These are phyloP conservation scores for Saccharomycopsis babjevae DNA, from an alignment of 805 yeast genomes.

Conservation along the genomic window DNA sequence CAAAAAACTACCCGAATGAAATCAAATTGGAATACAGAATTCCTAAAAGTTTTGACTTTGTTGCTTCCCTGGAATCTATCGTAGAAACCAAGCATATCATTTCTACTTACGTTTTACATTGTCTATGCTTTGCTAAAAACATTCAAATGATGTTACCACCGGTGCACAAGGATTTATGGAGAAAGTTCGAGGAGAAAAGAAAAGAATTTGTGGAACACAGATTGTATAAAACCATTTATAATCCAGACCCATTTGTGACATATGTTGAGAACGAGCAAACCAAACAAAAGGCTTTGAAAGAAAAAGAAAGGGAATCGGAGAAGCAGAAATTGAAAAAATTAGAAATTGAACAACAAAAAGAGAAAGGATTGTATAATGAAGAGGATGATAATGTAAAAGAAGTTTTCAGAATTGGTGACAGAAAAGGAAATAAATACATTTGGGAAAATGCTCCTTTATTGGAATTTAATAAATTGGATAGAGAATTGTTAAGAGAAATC, in stretches of 20 bases:
- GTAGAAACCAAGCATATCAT: slow-evolving; percentile 84
- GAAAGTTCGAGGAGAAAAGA: slow-evolving; percentile 53
- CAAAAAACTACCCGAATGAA: slow-evolving; percentile 34
- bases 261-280: slow-evolving; percentile 42
- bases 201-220: slow-evolving; percentile 35
- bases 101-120: slow-evolving; percentile 78
- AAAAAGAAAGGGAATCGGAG: slow-evolving; percentile 38
- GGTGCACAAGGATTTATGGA: slow-evolving; percentile 73
- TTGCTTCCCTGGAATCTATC: slow-evolving; percentile 62
- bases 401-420: slow-evolving; percentile 20
- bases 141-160: slow-evolving; percentile 81
- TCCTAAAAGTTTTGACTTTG: slow-evolving; percentile 22
- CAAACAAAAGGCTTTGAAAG: slow-evolving; percentile 29
- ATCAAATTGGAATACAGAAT: slow-evolving; percentile 46
- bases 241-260: slow-evolving; percentile 68
- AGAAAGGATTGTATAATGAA: background rate
- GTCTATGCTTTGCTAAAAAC: slow-evolving; percentile 73
- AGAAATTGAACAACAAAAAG: slow-evolving; percentile 1
- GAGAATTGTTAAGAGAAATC: slow-evolving; percentile 53
- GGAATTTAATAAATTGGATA: slow-evolving; percentile 52
- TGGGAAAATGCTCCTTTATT: slow-evolving; percentile 67
- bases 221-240: slow-evolving; percentile 44
- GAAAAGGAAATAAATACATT: slow-evolving; percentile 26
- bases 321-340: slow-evolving; percentile 9
- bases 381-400: background rate